Evolutionary conservation across 2,329 filamentous ascomycete genomes (phyloP).

Genomic region (Pseudocercospora macadamiae): DNA sequence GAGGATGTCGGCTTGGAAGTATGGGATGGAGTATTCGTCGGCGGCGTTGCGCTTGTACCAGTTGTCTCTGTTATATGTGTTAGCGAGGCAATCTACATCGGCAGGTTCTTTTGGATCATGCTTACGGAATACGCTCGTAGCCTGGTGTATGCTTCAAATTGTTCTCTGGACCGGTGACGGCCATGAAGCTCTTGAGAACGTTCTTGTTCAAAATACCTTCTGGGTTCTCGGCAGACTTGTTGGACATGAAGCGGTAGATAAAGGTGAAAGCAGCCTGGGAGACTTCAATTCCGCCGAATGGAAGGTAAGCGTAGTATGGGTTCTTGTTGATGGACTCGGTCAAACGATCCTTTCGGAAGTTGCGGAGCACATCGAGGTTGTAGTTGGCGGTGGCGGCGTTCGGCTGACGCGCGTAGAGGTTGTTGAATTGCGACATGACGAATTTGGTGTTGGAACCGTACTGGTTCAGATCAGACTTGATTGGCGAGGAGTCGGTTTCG

Average conservation of each 20-base stretch:
- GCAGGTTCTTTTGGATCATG: constrained; percentile 36
- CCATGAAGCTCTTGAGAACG: constrained; percentile 45
- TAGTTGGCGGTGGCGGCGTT: constrained; percentile 32
- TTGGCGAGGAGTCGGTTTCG: constrained; percentile 40
- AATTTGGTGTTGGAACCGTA: constrained; percentile 26
- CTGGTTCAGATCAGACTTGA: constrained; percentile 38
- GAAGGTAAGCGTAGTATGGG: constrained; percentile 36
- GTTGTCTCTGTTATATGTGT: constrained; percentile 39
- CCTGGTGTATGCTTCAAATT: constrained; percentile 38
- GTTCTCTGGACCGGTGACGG: constrained; percentile 40
- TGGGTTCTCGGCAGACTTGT: constrained; percentile 44
- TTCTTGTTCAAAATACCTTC: constrained; percentile 42
- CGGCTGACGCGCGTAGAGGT: constrained; percentile 32
- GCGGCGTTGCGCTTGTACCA: constrained; percentile 38
- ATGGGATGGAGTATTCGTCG: constrained; percentile 38
- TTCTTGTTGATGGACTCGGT: constrained; percentile 37
- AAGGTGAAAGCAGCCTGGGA: constrained; percentile 38
- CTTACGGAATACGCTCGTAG: constrained; percentile 46
- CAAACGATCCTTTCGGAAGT: constrained; percentile 32
- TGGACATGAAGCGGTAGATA: constrained; percentile 45
- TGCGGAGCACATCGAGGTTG: constrained; percentile 34
- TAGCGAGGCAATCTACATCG: constrained; percentile 23
- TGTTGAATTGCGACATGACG: constrained; percentile 26
- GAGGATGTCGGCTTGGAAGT: constrained; percentile 33
- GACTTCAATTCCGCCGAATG: constrained; percentile 35